These are phyloP conservation scores for Zanthoxylum bungeanum DNA, from an alignment of 345 rosid genomes.

Conservation along the genomic window DNA sequence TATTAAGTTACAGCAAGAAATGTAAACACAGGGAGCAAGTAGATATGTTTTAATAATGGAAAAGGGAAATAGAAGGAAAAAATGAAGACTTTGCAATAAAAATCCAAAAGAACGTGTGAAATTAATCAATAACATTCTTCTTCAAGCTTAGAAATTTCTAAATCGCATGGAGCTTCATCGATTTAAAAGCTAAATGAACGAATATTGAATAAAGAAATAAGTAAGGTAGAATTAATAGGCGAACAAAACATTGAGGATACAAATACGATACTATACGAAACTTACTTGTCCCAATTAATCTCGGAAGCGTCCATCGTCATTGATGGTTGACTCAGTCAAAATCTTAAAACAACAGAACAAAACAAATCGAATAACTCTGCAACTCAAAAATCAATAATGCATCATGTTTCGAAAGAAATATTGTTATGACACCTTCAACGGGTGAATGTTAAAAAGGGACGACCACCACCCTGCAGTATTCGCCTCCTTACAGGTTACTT, in stretches of 20 bases:
- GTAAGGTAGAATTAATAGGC: neutral
- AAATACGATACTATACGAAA: neutral
- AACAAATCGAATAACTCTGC: neutral
- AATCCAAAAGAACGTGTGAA: neutral
- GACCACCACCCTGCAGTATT: neutral
- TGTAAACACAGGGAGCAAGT: neutral
- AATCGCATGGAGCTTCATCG: neutral
- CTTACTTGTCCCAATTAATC: slow-evolving; percentile 98
- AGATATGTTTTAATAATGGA: neutral
- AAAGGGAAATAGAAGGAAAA: no score
- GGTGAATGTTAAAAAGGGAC: neutral
- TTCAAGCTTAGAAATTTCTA: neutral
- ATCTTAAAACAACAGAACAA: neutral
- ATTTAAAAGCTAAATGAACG: neutral
- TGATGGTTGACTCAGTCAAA: slow-evolving; percentile 19
- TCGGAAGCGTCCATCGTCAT: slow-evolving; percentile 65
- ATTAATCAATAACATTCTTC: neutral
- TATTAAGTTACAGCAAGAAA: neutral
- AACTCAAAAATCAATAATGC: neutral
- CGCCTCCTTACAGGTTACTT: neutral
- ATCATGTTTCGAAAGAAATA: neutral
- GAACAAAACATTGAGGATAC: neutral
- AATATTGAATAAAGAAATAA: neutral
- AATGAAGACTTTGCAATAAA: neutral
- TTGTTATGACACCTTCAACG: neutral